Conservation (phyloP, 2,329 filamentous ascomycete species). For the Aureobasidium sp. region DNA sequence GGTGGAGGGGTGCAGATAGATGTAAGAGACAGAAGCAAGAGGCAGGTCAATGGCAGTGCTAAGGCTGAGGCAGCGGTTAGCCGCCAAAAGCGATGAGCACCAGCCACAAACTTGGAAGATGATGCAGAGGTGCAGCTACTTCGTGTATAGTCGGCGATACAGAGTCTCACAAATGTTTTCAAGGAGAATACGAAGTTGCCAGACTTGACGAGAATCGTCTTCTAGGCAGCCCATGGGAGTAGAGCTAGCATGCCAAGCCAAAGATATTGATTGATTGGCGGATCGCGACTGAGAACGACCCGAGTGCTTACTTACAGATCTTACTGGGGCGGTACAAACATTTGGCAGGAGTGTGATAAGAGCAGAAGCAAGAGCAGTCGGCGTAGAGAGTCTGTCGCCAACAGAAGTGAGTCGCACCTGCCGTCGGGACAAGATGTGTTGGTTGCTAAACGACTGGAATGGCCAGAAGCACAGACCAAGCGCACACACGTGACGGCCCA, state of each 20-base stretch:
- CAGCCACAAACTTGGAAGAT: background rate
- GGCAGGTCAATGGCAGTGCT: constrained; percentile 8
- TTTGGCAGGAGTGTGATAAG: background rate
- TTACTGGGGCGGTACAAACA: background rate
- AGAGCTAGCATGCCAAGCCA: constrained; percentile 7
- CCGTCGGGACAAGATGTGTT: background rate
- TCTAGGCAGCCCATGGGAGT: background rate
- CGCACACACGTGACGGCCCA: constrained; percentile 10
- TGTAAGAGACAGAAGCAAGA: background rate
- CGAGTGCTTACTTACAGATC: background rate
- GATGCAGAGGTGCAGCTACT: background rate
- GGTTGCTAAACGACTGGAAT: background rate
- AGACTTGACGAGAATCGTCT: background rate
- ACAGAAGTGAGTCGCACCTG: background rate
- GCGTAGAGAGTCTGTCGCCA: too few relatives aligned
- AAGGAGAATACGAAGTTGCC: background rate
- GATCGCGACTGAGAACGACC: background rate
- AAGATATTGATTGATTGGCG: constrained; percentile 1
- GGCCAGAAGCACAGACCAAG: background rate
- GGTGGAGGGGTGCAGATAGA: background rate
- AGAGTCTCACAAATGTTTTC: background rate
- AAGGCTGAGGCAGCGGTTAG: constrained; percentile 7
- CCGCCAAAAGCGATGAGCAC: constrained; percentile 1
- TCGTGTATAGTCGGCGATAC: background rate
- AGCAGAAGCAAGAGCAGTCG: background rate